Percentiles rank a stretch among this genome's conserved stretches.
These are phyloP conservation scores for Chaetomiaceae sp. DNA, from an alignment of 2,329 filamentous ascomycete genomes.

Conservation along the genomic window DNA sequence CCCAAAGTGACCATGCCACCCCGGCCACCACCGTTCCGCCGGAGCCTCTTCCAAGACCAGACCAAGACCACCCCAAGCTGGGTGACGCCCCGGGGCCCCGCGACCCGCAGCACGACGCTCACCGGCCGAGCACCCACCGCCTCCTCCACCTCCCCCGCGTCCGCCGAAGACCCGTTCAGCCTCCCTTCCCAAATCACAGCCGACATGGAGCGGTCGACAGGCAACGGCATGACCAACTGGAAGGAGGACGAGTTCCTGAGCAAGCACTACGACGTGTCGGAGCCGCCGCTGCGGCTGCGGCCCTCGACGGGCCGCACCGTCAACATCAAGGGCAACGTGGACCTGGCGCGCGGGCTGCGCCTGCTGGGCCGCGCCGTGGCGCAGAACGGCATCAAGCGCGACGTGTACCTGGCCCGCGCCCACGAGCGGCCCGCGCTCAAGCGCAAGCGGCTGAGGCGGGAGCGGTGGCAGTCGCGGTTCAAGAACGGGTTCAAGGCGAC, in stretches of 20 bases:
- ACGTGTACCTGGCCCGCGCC: conserved; percentile 58
- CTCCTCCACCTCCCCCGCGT: not conserved
- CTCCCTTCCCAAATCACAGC: not conserved
- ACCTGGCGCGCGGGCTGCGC: conserved; percentile 42
- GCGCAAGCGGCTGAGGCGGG: conserved; percentile 67
- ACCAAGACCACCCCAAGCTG: not conserved
- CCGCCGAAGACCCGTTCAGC: not conserved
- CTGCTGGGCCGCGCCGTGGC: conserved; percentile 37
- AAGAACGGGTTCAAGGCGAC: conserved; percentile 63
- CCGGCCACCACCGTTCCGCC: conserved; percentile 7
- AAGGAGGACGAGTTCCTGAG: conserved; percentile 13
- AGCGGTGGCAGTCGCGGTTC: conserved; percentile 67
- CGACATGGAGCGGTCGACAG: conserved; percentile 8
- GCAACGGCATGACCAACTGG: not conserved
- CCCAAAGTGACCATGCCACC: not conserved
- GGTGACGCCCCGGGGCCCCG: not conserved
- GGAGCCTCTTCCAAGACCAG: not conserved
- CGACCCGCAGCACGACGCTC: not conserved
- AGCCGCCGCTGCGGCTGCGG: conserved; percentile 35
- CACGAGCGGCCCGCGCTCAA: conserved; percentile 74
- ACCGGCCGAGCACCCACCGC: not conserved
- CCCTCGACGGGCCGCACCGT: conserved; percentile 44
- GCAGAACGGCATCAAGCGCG: conserved; percentile 54
- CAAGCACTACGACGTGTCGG: conserved; percentile 22
- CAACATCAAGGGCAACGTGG: conserved; percentile 40